Evolutionary conservation across 1,284 basidiomycete species (phyloP).

Genomic region (Tilletia horrida): DNA sequence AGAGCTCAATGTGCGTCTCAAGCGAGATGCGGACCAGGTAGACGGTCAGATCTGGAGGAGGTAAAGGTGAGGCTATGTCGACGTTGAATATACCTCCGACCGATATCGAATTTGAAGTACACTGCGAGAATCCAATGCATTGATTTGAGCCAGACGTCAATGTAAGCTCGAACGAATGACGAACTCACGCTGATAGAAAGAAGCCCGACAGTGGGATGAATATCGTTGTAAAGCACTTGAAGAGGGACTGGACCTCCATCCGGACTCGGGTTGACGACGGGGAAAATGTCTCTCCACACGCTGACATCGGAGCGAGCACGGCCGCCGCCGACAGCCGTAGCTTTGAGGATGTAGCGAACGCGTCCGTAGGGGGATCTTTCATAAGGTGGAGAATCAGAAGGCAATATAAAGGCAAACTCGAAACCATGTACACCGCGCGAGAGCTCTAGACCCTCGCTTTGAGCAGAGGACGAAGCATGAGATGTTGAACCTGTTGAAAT

Average conservation of each 20-base stretch:
- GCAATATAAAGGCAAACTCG: constrained; percentile 54
- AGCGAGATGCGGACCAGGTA: constrained; percentile 52
- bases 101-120: constrained; percentile 53
- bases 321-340: constrained; percentile 50
- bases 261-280: constrained; percentile 52
- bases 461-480: too few relatives aligned
- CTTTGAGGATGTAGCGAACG: constrained; percentile 53
- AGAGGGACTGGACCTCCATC: constrained; percentile 50
- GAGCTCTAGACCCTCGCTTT: constrained; percentile 44
- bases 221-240: constrained; percentile 53
- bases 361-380: constrained; percentile 51
- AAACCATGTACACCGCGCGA: constrained; percentile 54
- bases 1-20: constrained; percentile 50
- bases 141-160: neutral
- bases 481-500: neutral
- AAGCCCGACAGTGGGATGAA: constrained; percentile 53
- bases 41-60: constrained; percentile 49
- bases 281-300: constrained; percentile 52
- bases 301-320: constrained; percentile 49
- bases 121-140: constrained; percentile 21
- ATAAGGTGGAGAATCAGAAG: constrained; percentile 50
- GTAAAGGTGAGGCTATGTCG: constrained; percentile 51
- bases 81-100: constrained; percentile 54
- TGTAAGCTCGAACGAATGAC: neutral
- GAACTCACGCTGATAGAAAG: constrained; percentile 39